A percentile compares a stretch with the other conserved stretches of the same genome.
phyloP scores from a whole-genome alignment of 2,329 filamentous ascomycete species.

The Pezicula neosporulosa region DNA sequence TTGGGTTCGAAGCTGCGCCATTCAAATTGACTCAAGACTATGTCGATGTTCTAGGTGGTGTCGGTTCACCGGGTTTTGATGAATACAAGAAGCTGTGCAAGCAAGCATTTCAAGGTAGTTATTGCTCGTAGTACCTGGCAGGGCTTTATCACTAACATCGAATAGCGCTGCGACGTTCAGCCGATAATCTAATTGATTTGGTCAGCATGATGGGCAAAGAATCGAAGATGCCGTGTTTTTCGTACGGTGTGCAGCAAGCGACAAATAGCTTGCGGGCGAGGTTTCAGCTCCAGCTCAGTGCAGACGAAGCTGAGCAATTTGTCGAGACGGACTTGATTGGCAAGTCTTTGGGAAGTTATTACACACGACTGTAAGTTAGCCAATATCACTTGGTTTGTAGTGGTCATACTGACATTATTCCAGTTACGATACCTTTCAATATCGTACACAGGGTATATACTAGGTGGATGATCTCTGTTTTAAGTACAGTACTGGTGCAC shows the following conservation, averaged over 20 bases:
- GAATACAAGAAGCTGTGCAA: slow-evolving; percentile 79
- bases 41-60: slow-evolving; percentile 75
- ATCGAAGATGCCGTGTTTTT: slow-evolving; percentile 82
- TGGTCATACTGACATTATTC: slow-evolving; percentile 4
- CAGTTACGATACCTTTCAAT: slow-evolving; percentile 84
- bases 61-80: slow-evolving; percentile 66
- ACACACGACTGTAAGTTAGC: slow-evolving; percentile 70
- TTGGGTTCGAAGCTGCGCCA: slow-evolving; percentile 82
- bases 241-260: slow-evolving; percentile 68
- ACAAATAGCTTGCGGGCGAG: slow-evolving; percentile 67
- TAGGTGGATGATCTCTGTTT: slow-evolving; percentile 34
- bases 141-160: slow-evolving; percentile 6
- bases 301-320: slow-evolving; percentile 76
- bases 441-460: slow-evolving; percentile 84
- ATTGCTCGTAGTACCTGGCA: slow-evolving; percentile 1
- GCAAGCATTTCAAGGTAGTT: slow-evolving; percentile 74
- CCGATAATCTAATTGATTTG: slow-evolving; percentile 76
- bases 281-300: slow-evolving; percentile 79
- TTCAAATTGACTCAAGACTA: slow-evolving; percentile 88
- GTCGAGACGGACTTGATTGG: slow-evolving; percentile 76
- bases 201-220: slow-evolving; percentile 82
- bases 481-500: slow-evolving; percentile 7
- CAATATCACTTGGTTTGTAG: background rate
- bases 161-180: slow-evolving; percentile 68
- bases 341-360: slow-evolving; percentile 84